These are phyloP conservation scores for Pythium diclinum DNA, from an alignment of 352 stramenopile genomes.

Conservation along the genomic window DNA sequence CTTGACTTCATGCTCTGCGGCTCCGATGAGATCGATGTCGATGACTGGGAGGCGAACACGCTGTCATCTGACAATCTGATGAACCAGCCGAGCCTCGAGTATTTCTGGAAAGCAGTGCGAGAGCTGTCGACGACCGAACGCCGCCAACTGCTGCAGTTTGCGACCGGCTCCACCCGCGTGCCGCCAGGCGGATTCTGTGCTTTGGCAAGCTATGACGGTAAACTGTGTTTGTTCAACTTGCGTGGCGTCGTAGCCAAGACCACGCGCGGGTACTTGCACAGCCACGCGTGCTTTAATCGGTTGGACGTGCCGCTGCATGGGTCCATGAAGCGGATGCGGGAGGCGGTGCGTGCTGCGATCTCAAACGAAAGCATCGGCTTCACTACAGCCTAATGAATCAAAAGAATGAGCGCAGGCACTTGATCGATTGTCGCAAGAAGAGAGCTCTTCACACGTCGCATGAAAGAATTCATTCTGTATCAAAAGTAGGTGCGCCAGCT, in stretches of 20 bases:
- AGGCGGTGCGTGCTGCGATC: too few relatives aligned
- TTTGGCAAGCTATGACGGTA: conserved; percentile 27
- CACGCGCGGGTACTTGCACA: conserved; percentile 23
- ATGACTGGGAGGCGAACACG: conserved; percentile 88
- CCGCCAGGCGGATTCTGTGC: conserved; percentile 30
- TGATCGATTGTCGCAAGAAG: too few relatives aligned
- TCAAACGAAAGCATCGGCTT: too few relatives aligned
- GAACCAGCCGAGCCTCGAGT: conserved; percentile 3
- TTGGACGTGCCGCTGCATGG: conserved; percentile 87
- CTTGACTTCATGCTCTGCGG: conserved; percentile 91
- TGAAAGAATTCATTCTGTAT: too few relatives aligned
- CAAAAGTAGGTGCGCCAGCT: too few relatives aligned
- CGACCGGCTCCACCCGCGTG: conserved; percentile 34
- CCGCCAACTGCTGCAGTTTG: conserved; percentile 36
- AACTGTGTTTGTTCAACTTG: conserved; percentile 25
- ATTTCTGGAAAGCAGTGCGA: conserved; percentile 50
- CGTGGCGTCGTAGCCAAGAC: background rate
- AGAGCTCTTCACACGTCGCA: too few relatives aligned
- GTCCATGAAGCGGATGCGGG: conserved; percentile 7
- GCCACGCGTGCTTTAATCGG: conserved; percentile 45
- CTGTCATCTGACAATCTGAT: background rate
- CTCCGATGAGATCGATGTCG: conserved; percentile 86
- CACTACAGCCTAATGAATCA: too few relatives aligned
- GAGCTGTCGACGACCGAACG: conserved; percentile 28
- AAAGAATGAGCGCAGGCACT: too few relatives aligned